A percentile compares a stretch with the other conserved stretches of the same genome.
Evolutionary conservation across 306 rosid genomes (phyloP).

Genomic region (Acacia confusa): DNA sequence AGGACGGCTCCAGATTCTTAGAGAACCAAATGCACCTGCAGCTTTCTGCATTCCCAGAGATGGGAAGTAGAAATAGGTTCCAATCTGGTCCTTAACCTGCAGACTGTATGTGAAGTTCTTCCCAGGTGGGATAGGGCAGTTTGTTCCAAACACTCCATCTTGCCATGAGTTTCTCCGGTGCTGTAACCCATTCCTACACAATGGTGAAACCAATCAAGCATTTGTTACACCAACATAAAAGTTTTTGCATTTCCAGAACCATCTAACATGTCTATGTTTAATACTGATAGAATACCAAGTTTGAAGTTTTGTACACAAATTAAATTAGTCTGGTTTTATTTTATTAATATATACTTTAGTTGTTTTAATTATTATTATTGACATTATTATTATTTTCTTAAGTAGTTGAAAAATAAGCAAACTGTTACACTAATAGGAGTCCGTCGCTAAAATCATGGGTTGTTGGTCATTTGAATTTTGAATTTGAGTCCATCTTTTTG

Average conservation of each 20-base stretch:
- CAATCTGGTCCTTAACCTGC: constrained; percentile 54
- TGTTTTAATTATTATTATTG: too few relatives aligned
- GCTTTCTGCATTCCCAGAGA: constrained; percentile 54
- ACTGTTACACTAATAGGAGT: too few relatives aligned
- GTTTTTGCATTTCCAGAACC: background rate
- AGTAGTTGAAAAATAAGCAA: too few relatives aligned
- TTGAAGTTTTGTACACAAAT: too few relatives aligned
- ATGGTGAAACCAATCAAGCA: background rate
- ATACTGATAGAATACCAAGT: too few relatives aligned
- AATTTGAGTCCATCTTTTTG: too few relatives aligned
- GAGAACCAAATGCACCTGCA: constrained; percentile 49
- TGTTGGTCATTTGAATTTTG: too few relatives aligned
- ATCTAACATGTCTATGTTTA: background rate
- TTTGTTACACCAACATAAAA: background rate
- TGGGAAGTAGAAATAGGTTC: constrained; percentile 55
- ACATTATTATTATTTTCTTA: too few relatives aligned
- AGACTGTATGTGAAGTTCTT: constrained; percentile 49
- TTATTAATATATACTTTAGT: too few relatives aligned
- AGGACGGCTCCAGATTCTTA: constrained; percentile 93
- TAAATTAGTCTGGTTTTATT: too few relatives aligned
- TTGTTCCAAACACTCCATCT: constrained; percentile 50
- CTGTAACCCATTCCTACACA: constrained; percentile 84
- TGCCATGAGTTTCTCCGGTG: constrained; percentile 94
- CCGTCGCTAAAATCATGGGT: too few relatives aligned
- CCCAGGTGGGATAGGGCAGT: constrained; percentile 45